These are phyloP conservation scores for Lolium perenne DNA, from an alignment of 176 grass and related monocot species.

Conservation along the genomic window DNA sequence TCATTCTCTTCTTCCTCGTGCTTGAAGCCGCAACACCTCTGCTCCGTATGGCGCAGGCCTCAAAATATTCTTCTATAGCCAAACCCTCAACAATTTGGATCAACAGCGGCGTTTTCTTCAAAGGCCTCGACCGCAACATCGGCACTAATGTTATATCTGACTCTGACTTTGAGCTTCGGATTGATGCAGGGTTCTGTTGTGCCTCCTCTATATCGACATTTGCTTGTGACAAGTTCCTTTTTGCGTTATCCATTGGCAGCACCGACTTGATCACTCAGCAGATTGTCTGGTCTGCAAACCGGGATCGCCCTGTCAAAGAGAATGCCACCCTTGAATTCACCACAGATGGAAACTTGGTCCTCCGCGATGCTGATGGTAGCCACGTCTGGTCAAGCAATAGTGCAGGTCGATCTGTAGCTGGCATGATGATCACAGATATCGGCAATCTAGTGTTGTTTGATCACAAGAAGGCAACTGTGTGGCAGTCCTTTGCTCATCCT, in stretches of 20 bases:
- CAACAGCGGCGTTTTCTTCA: not conserved
- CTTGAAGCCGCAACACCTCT: not conserved
- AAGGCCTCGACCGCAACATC: not conserved
- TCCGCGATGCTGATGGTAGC: not conserved
- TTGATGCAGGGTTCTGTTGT: not conserved
- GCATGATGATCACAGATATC: not conserved
- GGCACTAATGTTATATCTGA: too few relatives aligned
- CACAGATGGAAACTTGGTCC: not conserved
- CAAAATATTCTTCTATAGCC: not conserved
- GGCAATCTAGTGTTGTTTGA: not conserved
- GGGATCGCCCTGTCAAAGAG: not conserved
- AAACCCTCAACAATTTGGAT: not conserved
- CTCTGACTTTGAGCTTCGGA: not conserved
- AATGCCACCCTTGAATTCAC: conserved; percentile 12
- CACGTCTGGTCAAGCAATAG: not conserved
- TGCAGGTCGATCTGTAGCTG: not conserved
- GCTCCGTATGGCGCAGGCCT: not conserved
- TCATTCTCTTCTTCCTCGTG: not conserved
- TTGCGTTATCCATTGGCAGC: not conserved
- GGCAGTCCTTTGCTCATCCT: conserved; percentile 7
- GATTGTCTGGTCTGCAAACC: not conserved
- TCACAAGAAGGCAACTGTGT: not conserved
- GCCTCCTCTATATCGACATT: not conserved
- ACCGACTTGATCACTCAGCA: too few relatives aligned
- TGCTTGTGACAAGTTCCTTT: not conserved